Percentiles rank a stretch among this genome's conserved stretches.
Conservation (phyloP, 352 stramenopile genomes). For the Phytophthora syringae region DNA sequence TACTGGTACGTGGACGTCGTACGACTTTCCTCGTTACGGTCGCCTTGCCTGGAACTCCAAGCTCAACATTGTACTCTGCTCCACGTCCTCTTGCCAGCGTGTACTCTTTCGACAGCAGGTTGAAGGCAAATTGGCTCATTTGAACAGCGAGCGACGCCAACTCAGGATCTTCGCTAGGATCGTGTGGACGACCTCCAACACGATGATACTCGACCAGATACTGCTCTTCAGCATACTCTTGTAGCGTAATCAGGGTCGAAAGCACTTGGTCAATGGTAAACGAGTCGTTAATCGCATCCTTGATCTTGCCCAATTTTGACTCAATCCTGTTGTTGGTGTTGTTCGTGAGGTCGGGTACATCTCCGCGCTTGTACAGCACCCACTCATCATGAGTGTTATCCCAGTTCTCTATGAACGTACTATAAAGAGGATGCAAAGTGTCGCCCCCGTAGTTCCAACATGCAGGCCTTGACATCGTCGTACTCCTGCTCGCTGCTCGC, state of each 20-base stretch:
- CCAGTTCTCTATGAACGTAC: background rate
- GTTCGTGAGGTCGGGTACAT: slow-evolving; percentile 3
- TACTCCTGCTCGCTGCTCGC: too few species aligned
- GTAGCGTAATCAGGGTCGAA: slow-evolving; percentile 1
- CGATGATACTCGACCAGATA: background rate
- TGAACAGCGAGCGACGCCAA: background rate
- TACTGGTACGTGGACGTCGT: background rate
- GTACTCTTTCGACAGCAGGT: background rate
- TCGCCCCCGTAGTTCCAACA: too few species aligned
- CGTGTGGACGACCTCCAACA: background rate
- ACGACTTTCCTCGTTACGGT: background rate
- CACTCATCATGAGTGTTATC: slow-evolving; percentile 10
- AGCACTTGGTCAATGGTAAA: slow-evolving; percentile 7
- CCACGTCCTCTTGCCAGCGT: background rate
- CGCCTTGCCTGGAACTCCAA: background rate
- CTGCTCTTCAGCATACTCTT: slow-evolving; percentile 15
- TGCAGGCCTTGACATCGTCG: too few species aligned
- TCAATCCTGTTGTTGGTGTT: background rate
- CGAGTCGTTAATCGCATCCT: background rate
- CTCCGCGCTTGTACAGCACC: slow-evolving; percentile 7
- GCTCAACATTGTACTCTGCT: background rate
- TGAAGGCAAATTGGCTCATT: background rate
- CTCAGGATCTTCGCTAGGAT: background rate
- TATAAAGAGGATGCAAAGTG: too few species aligned
- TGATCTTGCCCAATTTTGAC: background rate